Percentiles rank a stretch among this genome's conserved stretches.
These are phyloP conservation scores for Pisolithus sp. DNA, from an alignment of 768 basidiomycete genomes.

Conservation along the genomic window DNA sequence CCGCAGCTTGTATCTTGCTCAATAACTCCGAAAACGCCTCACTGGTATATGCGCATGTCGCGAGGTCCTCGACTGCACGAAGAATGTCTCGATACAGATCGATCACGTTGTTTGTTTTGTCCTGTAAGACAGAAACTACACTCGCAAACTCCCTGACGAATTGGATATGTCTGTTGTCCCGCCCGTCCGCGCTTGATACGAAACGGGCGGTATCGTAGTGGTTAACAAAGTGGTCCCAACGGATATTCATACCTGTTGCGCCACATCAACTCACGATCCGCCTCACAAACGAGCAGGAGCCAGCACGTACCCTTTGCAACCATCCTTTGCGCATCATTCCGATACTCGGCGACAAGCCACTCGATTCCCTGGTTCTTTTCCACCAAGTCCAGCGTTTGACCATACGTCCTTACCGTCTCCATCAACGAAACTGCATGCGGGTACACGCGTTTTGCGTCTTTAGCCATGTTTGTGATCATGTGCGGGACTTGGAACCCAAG, in stretches of 20 bases:
- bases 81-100: slow-evolving; percentile 85
- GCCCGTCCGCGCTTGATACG: slow-evolving; percentile 64
- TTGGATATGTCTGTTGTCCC: slow-evolving; percentile 83
- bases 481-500: slow-evolving; percentile 94
- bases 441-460: slow-evolving; percentile 97
- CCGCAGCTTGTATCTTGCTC: slow-evolving; percentile 76
- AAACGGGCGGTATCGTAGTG: slow-evolving; percentile 83
- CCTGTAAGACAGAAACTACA: slow-evolving; percentile 88
- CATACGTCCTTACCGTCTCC: slow-evolving; percentile 98
- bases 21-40: slow-evolving; percentile 81
- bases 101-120: slow-evolving; percentile 92
- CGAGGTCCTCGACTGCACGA: slow-evolving; percentile 79
- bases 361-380: slow-evolving; percentile 88
- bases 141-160: slow-evolving; percentile 96
- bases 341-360: slow-evolving; percentile 90
- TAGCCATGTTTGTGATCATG: slow-evolving; percentile 92
- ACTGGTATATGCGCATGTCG: slow-evolving; percentile 76
- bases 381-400: slow-evolving; percentile 89
- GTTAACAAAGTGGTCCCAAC: slow-evolving; percentile 96
- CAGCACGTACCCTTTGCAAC: slow-evolving; percentile 68
- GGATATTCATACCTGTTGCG: slow-evolving; percentile 78
- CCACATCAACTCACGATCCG: not conserved
- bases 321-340: slow-evolving; percentile 91
- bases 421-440: slow-evolving; percentile 96
- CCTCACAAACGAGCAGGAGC: not conserved